Percentiles rank a stretch among this genome's conserved stretches.
phyloP scores from a whole-genome alignment of 2,329 filamentous ascomycete genomes.

The Nemania serpens region DNA sequence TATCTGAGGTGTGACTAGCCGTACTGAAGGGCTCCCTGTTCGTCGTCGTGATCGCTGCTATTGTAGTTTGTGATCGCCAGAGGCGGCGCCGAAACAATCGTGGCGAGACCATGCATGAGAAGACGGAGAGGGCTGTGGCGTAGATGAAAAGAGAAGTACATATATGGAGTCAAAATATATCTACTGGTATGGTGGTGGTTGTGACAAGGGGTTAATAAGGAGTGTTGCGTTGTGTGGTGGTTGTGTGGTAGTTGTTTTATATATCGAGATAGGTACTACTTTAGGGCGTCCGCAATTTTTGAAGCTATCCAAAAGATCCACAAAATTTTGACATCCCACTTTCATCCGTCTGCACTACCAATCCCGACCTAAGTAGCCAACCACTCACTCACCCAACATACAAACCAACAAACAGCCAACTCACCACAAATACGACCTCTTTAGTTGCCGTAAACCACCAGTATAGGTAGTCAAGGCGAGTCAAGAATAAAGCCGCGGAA shows the following conservation, averaged over 20 bases:
- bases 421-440: background rate
- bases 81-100: constrained; percentile 42
- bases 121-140: constrained; percentile 52
- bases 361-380: background rate
- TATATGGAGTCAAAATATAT: constrained; percentile 8
- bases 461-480: too few relatives aligned
- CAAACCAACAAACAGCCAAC: constrained; percentile 7
- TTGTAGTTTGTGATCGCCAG: constrained; percentile 52
- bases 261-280: constrained; percentile 8
- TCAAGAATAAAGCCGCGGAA: background rate
- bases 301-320: constrained; percentile 23
- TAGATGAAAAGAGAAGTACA: constrained; percentile 36
- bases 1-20: constrained; percentile 46
- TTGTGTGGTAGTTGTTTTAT: background rate
- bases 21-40: constrained; percentile 58
- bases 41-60: constrained; percentile 51
- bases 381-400: constrained; percentile 4
- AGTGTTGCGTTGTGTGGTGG: background rate
- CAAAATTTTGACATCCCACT: constrained; percentile 26
- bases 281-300: background rate
- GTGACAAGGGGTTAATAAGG: background rate
- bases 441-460: too few relatives aligned
- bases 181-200: background rate
- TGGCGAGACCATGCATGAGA: constrained; percentile 48
- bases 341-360: too few relatives aligned